Percentiles rank a stretch among this genome's conserved stretches.
Evolutionary conservation across 2,329 filamentous ascomycete genomes (phyloP).

Genomic region (Rosellinia necatrix): DNA sequence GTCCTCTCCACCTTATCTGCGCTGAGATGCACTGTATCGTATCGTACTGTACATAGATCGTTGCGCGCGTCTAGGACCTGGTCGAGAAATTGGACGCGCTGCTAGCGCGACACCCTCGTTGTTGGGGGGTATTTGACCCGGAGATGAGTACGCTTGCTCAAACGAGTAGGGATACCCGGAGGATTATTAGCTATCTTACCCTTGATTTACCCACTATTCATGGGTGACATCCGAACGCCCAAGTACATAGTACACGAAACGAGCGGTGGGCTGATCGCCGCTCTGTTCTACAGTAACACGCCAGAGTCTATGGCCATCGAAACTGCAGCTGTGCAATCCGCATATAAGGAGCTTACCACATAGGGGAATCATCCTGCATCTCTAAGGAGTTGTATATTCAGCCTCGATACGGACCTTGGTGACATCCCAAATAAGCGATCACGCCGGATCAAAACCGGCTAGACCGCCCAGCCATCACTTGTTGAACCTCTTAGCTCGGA

Average conservation of each 20-base stretch:
- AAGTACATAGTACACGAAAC: too few species aligned
- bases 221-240: conserved; percentile 17
- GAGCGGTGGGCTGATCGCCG: conserved; percentile 14
- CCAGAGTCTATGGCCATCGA: not conserved
- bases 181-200: conserved; percentile 15
- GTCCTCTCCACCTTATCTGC: not conserved
- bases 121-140: not conserved
- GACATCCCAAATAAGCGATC: conserved; percentile 14
- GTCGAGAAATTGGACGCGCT: conserved; percentile 18
- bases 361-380: conserved; percentile 12
- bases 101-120: conserved; percentile 24
- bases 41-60: too few species aligned
- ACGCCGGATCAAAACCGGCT: conserved; percentile 9
- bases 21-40: conserved; percentile 10
- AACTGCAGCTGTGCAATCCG: not conserved
- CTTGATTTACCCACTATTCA: conserved; percentile 20
- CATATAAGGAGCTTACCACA: conserved; percentile 24
- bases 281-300: conserved; percentile 1
- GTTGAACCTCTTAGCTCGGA: conserved; percentile 4
- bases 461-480: not conserved
- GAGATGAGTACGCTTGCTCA: conserved; percentile 9
- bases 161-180: conserved; percentile 22
- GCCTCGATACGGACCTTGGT: conserved; percentile 7
- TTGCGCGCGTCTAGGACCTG: conserved; percentile 27
- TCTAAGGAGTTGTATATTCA: conserved; percentile 14